phyloP scores from a whole-genome alignment of 306 rosid species.

The Cicer pinnatifidum region DNA sequence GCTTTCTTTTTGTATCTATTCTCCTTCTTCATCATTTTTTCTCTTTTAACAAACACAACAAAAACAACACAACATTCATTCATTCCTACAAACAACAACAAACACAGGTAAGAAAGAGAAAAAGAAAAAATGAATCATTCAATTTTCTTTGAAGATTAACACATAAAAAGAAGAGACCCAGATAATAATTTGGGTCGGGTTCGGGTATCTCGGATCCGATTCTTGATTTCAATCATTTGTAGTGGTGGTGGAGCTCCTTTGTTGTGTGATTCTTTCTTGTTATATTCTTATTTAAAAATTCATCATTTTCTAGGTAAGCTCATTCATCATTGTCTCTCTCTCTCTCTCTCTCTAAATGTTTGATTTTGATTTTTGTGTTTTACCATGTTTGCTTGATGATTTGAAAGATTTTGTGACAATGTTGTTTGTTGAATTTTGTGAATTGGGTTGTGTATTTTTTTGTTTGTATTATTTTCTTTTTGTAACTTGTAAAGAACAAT shows the following conservation, averaged over 20 bases:
- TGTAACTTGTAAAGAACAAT: conserved; percentile 4
- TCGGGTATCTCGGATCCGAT: conserved; percentile 47
- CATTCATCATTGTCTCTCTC: conserved; percentile 42
- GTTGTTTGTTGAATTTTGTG: conserved; percentile 42
- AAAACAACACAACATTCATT: conserved; percentile 25
- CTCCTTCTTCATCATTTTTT: conserved; percentile 38
- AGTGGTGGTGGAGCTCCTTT: neutral
- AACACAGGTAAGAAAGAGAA: conserved; percentile 30
- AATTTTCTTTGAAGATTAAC: conserved; percentile 39
- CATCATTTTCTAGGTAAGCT: conserved; percentile 54
- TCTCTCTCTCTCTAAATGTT: conserved; percentile 2
- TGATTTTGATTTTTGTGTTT: neutral
- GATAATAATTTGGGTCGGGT: conserved; percentile 46
- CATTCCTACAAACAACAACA: neutral
- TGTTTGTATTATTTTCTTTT: conserved; percentile 18
- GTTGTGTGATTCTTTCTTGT: neutral
- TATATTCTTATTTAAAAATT: conserved; percentile 45
- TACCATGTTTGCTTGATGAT: conserved; percentile 3
- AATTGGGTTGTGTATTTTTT: conserved; percentile 5
- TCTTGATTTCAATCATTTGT: conserved; percentile 42
- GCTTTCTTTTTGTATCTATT: conserved; percentile 61
- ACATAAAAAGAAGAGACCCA: neutral
- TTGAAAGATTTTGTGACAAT: conserved; percentile 42
- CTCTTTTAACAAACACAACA: conserved; percentile 26
- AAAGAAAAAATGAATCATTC: neutral